Conservation (phyloP, 2,329 filamentous ascomycete genomes). For the Aspergillus floridensis region DNA sequence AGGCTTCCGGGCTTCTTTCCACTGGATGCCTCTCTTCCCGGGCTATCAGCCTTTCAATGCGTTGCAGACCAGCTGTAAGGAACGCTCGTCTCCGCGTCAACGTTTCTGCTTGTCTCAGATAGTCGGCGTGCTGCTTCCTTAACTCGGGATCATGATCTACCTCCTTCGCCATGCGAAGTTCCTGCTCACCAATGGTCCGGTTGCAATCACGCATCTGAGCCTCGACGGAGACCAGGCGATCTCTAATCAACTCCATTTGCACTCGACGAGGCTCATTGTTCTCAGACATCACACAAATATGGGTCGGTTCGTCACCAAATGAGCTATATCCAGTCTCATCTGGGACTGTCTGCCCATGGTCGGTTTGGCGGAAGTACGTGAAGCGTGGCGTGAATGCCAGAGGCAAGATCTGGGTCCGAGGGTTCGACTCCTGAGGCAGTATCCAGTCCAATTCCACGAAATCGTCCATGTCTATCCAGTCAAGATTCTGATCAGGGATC, state of each 20-base stretch:
- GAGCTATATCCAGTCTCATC: constrained; percentile 79
- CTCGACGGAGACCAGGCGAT: constrained; percentile 74
- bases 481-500: constrained; percentile 91
- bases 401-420: constrained; percentile 90
- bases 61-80: constrained; percentile 57
- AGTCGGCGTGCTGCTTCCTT: constrained; percentile 47
- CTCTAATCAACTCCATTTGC: constrained; percentile 79
- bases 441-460: constrained; percentile 99
- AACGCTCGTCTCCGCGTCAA: constrained; percentile 60
- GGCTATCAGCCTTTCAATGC: constrained; percentile 51
- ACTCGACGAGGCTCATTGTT: constrained; percentile 85
- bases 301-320: constrained; percentile 90
- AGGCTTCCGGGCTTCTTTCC: constrained; percentile 39
- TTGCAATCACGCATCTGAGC: constrained; percentile 75
- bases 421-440: constrained; percentile 81
- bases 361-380: constrained; percentile 95
- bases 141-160: constrained; percentile 48
- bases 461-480: constrained; percentile 99
- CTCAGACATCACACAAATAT: constrained; percentile 91
- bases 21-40: constrained; percentile 48
- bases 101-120: constrained; percentile 57
- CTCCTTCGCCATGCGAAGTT: constrained; percentile 60
- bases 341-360: constrained; percentile 72
- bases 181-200: constrained; percentile 69
- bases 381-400: constrained; percentile 90